Evolutionary conservation across 176 grass and related monocot genomes (phyloP), one percentile per base, ranked within the genome.

Genomic region (Eragrostis nindensis): DNA sequence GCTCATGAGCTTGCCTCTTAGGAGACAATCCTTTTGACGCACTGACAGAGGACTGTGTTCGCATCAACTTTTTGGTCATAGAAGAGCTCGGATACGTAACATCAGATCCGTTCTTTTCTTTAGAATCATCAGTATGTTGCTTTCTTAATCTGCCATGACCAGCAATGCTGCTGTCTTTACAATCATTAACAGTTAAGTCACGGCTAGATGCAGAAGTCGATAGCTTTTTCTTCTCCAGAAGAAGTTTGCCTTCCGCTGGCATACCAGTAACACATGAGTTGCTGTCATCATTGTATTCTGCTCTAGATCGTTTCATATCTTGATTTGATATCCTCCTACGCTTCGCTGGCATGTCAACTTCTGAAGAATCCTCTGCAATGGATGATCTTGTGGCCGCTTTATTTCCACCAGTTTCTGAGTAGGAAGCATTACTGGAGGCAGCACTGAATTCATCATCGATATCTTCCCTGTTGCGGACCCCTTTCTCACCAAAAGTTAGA

Each of bases 281-380:
- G 61, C 39, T 89, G 47, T 87, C 89, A 68, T 86, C 89, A 43
- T 79, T 83, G 55, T 78, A 84, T 54, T 88, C 86, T 45, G 43
- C 47, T 66, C 5, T 80, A 82, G 55, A 74, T 36, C 57, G 22
- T 25, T 75, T 82, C 29, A 3, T 44, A 22, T 83, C 67, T 53
- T 68, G 77, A 74, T 80, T 85, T 60, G 79, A 68, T 74, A 89
- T 66, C 80, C 48, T 89, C 70, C 86, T 79, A 60, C 64, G 83
- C 68, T 90, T 90, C 55, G 88, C 62, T 67, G 86, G 89, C 81
- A 89, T 94, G 87, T 80, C 87, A 82, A 87, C 89, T 83, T 94
- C 89, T 29, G 87, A 77, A 27, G 45, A 87, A 72, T 89, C 84
- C 56, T 71, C 87, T 76, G 70, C 73, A 63, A 50, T 70, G 66